Evolutionary conservation across 2,329 filamentous ascomycete species (phyloP), one percentile per base, ranked within the genome.

Genomic region (Botrytis sinoallii): DNA sequence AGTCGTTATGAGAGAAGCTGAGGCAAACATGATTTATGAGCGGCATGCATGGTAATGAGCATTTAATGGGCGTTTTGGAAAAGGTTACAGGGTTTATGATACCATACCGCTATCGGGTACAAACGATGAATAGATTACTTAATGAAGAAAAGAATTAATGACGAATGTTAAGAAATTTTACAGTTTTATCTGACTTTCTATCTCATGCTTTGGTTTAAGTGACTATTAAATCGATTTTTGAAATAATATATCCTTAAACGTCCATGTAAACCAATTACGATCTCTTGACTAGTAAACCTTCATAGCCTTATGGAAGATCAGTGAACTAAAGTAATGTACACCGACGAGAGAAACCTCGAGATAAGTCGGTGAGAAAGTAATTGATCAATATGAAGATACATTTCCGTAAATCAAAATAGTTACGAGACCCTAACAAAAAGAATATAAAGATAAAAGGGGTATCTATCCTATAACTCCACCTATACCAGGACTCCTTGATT

Each of bases 51-150:
- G 38, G 25, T 18, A 67, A 55, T 67, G 25, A 14, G 48, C 66
- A 57, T 68, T 42, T 10, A 68, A 57, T 32, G n/a, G 65, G 66
- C 66, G 48, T 57, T 55, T 22, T 29, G 48, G 48, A 59, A 57
- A 42, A 35, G 48, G n/a, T 8, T 40, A 25, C 20, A 9, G 25
- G 48, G n/a, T 22, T 68, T 57, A 69, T 57, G 66, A 69, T 57
- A 69, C 66, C 66, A 69, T 42, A 57, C 35, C 66, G 32, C 4
- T 32, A 57, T 69, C 66, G 66, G 48, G 66, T 59, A 69, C 66
- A 69, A 69, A 32, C 66, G 66, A 57, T 69, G 35, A 20, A 44
- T 55, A 67, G 65, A 68, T 57, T 68, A 42, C 35, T 42, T 57
- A 57, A 68, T 57, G 48, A 55, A 29, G n/a, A 29, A 18, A 57